A percentile compares a stretch with the other conserved stretches of the same genome.
Evolutionary conservation across 2,329 filamentous ascomycete species (phyloP).

Genomic region (Fusarium sp.): DNA sequence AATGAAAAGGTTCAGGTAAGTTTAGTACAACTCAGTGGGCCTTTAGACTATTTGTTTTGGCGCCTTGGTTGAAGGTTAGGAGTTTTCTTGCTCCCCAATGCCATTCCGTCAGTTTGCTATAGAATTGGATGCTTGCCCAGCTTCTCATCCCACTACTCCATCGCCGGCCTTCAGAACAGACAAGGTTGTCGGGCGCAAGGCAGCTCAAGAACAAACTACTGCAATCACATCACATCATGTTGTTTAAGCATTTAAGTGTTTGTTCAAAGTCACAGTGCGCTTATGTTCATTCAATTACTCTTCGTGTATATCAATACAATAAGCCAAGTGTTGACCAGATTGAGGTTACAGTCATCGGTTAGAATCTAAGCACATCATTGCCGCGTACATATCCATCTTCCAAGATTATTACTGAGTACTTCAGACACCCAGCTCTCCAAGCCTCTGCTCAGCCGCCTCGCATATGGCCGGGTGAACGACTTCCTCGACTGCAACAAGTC

Average conservation of each 20-base stretch:
- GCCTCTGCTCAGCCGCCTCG: not conserved
- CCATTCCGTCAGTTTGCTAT: not conserved
- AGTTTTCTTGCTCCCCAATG: not conserved
- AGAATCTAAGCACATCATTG: not conserved
- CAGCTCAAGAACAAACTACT: not conserved
- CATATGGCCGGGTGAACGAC: not conserved
- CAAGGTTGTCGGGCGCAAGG: not conserved
- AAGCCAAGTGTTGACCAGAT: not conserved
- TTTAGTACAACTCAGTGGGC: no score
- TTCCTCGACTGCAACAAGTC: not conserved
- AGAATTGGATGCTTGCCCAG: not conserved
- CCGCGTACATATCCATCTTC: not conserved
- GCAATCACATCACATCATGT: not conserved
- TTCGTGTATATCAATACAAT: not conserved
- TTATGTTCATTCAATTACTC: not conserved
- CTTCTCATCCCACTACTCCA: not conserved
- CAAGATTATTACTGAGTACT: not conserved
- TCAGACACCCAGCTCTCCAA: not conserved
- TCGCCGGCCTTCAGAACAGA: accelerated
- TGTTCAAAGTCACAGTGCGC: not conserved
- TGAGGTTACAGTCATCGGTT: not conserved
- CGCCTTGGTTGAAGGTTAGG: no score
- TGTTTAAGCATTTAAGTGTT: not conserved
- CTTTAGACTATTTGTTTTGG: no score
- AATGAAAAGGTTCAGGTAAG: no score